Conservation (phyloP, 1,284 basidiomycete species). For the Naganishia liquefaciens region DNA sequence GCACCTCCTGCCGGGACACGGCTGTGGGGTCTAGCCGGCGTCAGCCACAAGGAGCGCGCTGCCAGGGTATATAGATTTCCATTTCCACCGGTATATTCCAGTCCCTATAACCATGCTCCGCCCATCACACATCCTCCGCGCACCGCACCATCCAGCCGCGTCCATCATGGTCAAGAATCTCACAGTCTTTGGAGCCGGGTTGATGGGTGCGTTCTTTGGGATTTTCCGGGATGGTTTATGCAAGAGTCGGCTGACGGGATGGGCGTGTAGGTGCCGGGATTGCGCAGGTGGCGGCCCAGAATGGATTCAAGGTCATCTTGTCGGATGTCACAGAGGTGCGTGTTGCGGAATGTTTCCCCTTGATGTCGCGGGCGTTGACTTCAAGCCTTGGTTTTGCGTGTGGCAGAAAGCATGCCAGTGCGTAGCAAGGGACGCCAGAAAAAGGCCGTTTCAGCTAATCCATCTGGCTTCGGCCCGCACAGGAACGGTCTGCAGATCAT, state of each 20-base stretch:
- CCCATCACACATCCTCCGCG: too few species aligned
- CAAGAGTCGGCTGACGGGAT: not conserved
- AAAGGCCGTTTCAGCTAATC: not conserved
- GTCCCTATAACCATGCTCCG: too few species aligned
- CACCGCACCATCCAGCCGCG: too few species aligned
- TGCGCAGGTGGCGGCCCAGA: constrained; percentile 57
- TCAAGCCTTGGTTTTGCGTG: not conserved
- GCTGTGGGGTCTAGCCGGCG: not conserved
- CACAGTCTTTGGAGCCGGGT: constrained; percentile 56
- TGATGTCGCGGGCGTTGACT: not conserved
- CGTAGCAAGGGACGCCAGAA: not conserved
- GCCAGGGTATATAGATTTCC: not conserved
- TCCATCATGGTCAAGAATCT: constrained; percentile 45
- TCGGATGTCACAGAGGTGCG: constrained; percentile 55
- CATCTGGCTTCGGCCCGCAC: not conserved
- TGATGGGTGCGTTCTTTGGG: constrained; percentile 54
- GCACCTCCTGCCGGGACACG: too few species aligned
- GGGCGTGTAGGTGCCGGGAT: constrained; percentile 53
- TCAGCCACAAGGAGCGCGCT: not conserved
- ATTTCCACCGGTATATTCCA: not conserved
- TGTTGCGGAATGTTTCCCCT: constrained; percentile 30
- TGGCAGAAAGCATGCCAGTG: constrained; percentile 22
- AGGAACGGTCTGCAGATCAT: constrained; percentile 60
- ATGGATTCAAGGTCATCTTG: constrained; percentile 54
- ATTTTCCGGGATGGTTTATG: not conserved